A percentile compares a stretch with the other conserved stretches of the same genome.
Conservation (phyloP, 352 stramenopile genomes). For the Pythium angustatum region DNA sequence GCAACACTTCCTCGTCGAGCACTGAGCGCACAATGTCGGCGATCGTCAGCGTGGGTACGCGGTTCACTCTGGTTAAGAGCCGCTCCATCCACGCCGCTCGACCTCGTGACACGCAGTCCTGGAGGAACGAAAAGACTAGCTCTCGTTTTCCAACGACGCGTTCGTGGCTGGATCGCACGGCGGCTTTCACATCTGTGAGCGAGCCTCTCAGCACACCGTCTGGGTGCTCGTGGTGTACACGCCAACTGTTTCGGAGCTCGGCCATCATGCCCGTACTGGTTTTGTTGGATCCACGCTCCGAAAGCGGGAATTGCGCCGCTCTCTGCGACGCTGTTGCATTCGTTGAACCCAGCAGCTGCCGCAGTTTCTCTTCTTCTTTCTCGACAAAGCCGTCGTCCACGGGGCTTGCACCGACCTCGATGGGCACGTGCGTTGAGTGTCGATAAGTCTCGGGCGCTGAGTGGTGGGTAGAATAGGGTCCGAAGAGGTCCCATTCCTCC, state of each 20-base stretch:
- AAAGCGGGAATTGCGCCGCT: slow-evolving; percentile 26
- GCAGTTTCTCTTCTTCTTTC: slow-evolving; percentile 5
- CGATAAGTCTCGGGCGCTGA: not conserved
- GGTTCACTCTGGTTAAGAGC: slow-evolving; percentile 32
- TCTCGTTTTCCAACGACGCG: slow-evolving; percentile 25
- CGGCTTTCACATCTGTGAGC: not conserved
- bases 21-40: slow-evolving; percentile 41
- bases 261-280: slow-evolving; percentile 40
- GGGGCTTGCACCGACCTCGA: not conserved
- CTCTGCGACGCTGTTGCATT: not conserved
- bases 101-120: not conserved
- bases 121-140: slow-evolving; percentile 21
- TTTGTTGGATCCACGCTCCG: slow-evolving; percentile 19
- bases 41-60: slow-evolving; percentile 30
- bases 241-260: slow-evolving; percentile 47
- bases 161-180: slow-evolving; percentile 9
- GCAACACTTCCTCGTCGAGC: slow-evolving; percentile 33
- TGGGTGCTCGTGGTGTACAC: slow-evolving; percentile 35
- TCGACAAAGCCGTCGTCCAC: slow-evolving; percentile 5
- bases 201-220: slow-evolving; percentile 5
- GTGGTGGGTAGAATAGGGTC: not conserved
- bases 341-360: not conserved
- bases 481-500: slow-evolving; percentile 19
- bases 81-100: slow-evolving; percentile 10
- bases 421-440: not conserved